A percentile compares a stretch with the other conserved stretches of the same genome.
phyloP scores from a whole-genome alignment of 805 yeast genomes.

The Yamadazyma olivae region DNA sequence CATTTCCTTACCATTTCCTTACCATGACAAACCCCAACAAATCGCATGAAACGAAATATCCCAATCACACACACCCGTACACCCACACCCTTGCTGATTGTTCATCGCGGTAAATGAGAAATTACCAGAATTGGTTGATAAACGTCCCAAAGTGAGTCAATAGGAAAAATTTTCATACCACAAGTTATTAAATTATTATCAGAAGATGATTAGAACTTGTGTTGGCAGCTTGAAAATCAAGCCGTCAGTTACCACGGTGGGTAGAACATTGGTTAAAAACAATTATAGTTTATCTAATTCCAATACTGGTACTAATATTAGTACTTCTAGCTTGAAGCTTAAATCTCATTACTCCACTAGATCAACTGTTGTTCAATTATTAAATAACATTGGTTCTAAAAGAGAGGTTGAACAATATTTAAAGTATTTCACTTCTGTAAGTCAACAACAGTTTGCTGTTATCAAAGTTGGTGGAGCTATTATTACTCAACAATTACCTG shows the following conservation, averaged over 20 bases:
- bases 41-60: too few species aligned
- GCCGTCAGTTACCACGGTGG: background rate
- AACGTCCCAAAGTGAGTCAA: conserved; percentile 14
- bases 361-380: conserved; percentile 90
- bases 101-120: conserved; percentile 6
- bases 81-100: conserved; percentile 4
- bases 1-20: too few species aligned
- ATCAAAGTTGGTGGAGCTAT: conserved; percentile 99
- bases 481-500: conserved; percentile 89
- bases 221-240: background rate
- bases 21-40: too few species aligned
- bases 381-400: conserved; percentile 95
- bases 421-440: conserved; percentile 93
- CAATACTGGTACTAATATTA: background rate
- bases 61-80: too few species aligned
- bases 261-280: background rate
- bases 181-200: background rate
- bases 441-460: conserved; percentile 96
- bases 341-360: conserved; percentile 59
- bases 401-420: conserved; percentile 97
- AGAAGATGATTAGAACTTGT: conserved; percentile 2
- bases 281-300: background rate
- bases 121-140: conserved; percentile 27
- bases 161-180: conserved; percentile 11
- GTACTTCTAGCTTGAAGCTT: background rate